These are phyloP conservation scores for Coemansia biformis DNA, from an alignment of 192 early-diverging fungal genomes.

Conservation along the genomic window DNA sequence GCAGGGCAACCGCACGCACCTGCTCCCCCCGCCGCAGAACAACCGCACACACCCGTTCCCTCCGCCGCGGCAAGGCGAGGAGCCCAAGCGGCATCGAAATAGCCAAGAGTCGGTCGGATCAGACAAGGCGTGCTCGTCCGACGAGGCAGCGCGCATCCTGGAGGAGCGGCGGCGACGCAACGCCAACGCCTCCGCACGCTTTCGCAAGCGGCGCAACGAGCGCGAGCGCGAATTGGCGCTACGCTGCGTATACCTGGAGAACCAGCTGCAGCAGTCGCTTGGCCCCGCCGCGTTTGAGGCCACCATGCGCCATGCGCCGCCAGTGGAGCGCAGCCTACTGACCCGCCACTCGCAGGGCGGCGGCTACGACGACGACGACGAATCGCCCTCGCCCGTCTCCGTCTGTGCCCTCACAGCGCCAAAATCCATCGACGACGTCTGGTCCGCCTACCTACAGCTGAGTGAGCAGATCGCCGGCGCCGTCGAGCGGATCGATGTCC, in stretches of 20 bases:
- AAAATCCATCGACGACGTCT: slow-evolving; percentile 29
- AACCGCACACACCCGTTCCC: background rate
- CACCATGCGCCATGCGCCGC: slow-evolving; percentile 31
- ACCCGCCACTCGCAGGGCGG: background rate
- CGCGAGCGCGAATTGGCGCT: slow-evolving; percentile 56
- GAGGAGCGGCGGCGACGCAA: slow-evolving; percentile 60
- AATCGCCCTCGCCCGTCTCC: slow-evolving; percentile 9
- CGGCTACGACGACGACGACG: slow-evolving; percentile 7
- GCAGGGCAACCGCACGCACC: background rate
- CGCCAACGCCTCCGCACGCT: slow-evolving; percentile 59
- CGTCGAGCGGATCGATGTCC: slow-evolving; percentile 15
- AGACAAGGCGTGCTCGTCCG: slow-evolving; percentile 10
- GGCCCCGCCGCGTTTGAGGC: slow-evolving; percentile 20
- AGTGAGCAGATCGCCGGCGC: slow-evolving; percentile 33
- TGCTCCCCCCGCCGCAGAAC: background rate
- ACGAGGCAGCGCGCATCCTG: slow-evolving; percentile 48
- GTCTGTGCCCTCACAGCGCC: slow-evolving; percentile 36
- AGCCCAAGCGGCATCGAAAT: slow-evolving; percentile 3
- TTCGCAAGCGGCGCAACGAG: slow-evolving; percentile 62
- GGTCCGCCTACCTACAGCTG: slow-evolving; percentile 36
- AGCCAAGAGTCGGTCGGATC: slow-evolving; percentile 2
- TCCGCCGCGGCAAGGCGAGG: no score
- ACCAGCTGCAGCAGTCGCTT: slow-evolving; percentile 23
- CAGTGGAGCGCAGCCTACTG: slow-evolving; percentile 11
- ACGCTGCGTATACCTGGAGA: slow-evolving; percentile 53